These are phyloP conservation scores for Butyriboletus loyo DNA, from an alignment of 768 basidiomycete species.

Conservation along the genomic window DNA sequence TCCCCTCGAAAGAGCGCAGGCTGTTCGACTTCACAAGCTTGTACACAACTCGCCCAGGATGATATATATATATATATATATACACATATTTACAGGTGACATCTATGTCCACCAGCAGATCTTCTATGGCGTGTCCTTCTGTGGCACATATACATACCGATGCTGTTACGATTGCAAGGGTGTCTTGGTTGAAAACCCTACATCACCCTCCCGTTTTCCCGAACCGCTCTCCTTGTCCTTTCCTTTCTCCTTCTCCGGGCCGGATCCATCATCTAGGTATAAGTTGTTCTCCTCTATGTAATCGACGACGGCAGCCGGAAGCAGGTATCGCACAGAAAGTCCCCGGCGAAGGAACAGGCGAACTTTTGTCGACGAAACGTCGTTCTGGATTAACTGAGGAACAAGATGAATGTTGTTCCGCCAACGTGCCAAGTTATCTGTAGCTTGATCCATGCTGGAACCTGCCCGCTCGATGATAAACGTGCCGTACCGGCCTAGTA, in stretches of 20 bases:
- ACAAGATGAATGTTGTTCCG: conserved; percentile 87
- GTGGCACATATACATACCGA: background rate
- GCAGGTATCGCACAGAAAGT: conserved; percentile 82
- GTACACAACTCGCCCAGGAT: background rate
- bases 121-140: background rate
- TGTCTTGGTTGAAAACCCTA: conserved; percentile 7
- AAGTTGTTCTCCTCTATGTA: conserved; percentile 88
- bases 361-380: conserved; percentile 94
- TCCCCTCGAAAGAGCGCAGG: background rate
- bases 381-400: conserved; percentile 93
- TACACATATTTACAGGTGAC: conserved; percentile 4
- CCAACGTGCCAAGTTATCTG: conserved; percentile 70
- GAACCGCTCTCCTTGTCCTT: conserved; percentile 32
- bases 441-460: conserved; percentile 84
- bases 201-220: conserved; percentile 30
- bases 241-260: conserved; percentile 36
- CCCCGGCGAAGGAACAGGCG: conserved; percentile 77
- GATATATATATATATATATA: background rate
- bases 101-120: background rate
- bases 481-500: conserved; percentile 90
- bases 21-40: background rate
- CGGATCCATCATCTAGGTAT: conserved; percentile 60
- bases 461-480: conserved; percentile 95
- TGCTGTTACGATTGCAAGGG: conserved; percentile 5
- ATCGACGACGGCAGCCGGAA: conserved; percentile 87